A percentile compares a stretch with the other conserved stretches of the same genome.
Conservation (phyloP, 225 moss, liverwort and hornwort genomes). For the Bryum argenteum region DNA sequence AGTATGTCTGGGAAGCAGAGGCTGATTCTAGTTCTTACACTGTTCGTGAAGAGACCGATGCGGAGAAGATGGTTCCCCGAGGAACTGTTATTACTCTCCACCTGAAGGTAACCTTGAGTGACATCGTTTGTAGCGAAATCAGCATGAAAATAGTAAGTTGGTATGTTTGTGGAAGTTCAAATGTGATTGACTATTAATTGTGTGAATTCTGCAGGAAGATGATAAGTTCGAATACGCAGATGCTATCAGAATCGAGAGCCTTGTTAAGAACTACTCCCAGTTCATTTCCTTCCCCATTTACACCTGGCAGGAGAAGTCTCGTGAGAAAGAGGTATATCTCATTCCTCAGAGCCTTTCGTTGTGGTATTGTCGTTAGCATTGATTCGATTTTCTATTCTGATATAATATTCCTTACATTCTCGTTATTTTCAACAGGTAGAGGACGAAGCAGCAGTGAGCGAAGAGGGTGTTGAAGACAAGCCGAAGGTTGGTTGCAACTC, state of each 20-base stretch:
- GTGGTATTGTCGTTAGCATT: neutral
- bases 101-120: conserved; percentile 59
- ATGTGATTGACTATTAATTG: neutral
- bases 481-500: conserved; percentile 18
- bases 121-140: neutral
- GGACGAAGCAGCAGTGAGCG: conserved; percentile 47
- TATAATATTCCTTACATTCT: neutral
- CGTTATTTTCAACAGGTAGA: conserved; percentile 42
- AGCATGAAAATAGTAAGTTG: neutral
- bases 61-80: conserved; percentile 66
- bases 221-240: conserved; percentile 91
- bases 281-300: conserved; percentile 99
- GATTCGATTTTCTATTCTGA: neutral
- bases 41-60: conserved; percentile 76
- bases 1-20: conserved; percentile 94
- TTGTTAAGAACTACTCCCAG: conserved; percentile 98
- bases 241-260: conserved; percentile 70
- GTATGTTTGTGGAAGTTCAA: too few species aligned
- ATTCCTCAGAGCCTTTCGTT: neutral
- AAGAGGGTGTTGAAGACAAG: conserved; percentile 36
- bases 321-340: conserved; percentile 69
- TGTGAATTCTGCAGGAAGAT: conserved; percentile 59
- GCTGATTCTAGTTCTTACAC: conserved; percentile 79
- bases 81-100: conserved; percentile 81
- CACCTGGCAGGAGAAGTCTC: conserved; percentile 91